Evolutionary conservation across 768 basidiomycete species (phyloP), one percentile per base, ranked within the genome.

Genomic region (Peribolospora kevripleyi): DNA sequence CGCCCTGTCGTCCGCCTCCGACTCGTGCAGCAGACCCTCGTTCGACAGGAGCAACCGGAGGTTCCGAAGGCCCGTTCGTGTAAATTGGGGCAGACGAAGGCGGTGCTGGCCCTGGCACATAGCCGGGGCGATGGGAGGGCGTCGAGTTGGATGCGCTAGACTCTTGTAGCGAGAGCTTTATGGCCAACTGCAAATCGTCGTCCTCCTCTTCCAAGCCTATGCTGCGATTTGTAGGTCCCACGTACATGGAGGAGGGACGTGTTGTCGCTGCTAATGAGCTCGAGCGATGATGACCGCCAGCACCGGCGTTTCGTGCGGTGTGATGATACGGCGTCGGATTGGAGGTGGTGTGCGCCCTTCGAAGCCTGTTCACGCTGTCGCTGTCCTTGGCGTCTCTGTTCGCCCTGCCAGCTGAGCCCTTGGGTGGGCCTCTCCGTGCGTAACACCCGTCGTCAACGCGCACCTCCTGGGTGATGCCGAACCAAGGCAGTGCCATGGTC

Each of bases 381-480:
- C 57, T 53, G 40, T 57, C 52, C 42, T 52, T 58, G 48, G n/a
- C 13, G 42, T 55, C 36, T 14, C 37, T 13, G n/a, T 14, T 13
- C 38, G 25, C 11, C 39, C 54, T 13, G 13, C 42, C 46, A 36
- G 13, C 46, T 7, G 43, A 46, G 7, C 52, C 52, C 6, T 52
- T 57, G 13, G 51, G 57, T 10, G 57, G 60, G 13, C 59, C 60
- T 0, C 86, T 68, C 67, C 88, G 91, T n/a, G 71, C 72, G 65
- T 80, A 74, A 63, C 93, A 98, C 3, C 77, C 73, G 59, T 98
- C 91, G 56, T 93, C 97, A 0, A 97, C 91, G 45, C 93, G 74
- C 5, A 98, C 93, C 43, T 82, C 80, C 63, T 93, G 81, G 1
- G 78, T 73, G 60, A 98, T 88, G 8, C 93, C 93, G 62, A 85